phyloP scores from a whole-genome alignment of 371 early-diverging fungal species.

The Dinochytrium kinnereticum region DNA sequence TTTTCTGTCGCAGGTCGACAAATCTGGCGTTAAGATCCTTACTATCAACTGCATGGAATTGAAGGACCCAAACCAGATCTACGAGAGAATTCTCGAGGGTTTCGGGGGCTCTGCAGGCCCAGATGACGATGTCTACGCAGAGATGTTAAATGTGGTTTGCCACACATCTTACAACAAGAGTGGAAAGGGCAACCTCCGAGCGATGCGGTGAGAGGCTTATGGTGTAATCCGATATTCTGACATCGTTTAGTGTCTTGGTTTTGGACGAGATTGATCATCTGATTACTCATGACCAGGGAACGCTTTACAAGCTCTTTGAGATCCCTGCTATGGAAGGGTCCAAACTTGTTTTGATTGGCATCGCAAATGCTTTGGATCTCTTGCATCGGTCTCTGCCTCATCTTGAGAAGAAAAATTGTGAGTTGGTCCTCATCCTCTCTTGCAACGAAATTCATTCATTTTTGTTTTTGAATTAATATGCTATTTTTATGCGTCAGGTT shows the following conservation, averaged over 20 bases:
- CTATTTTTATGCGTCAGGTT: constrained; percentile 48
- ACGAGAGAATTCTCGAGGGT: constrained; percentile 63
- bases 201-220: neutral
- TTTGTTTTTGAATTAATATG: neutral
- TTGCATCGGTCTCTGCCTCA: constrained; percentile 88
- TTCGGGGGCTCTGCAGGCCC: constrained; percentile 30
- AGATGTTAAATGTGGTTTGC: too few species aligned
- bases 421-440: constrained; percentile 1
- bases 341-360: constrained; percentile 84
- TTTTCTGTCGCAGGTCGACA: neutral
- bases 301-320: constrained; percentile 88
- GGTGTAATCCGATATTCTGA: neutral
- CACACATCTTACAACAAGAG: too few species aligned
- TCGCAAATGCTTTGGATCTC: constrained; percentile 93
- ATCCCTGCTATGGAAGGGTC: constrained; percentile 69
- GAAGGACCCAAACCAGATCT: constrained; percentile 72
- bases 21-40: constrained; percentile 52
- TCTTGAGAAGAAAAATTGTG: constrained; percentile 79
- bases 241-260: constrained; percentile 66
- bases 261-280: constrained; percentile 94
- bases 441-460: neutral
- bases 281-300: constrained; percentile 78
- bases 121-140: neutral
- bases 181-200: neutral
- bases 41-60: constrained; percentile 88